Base-by-base conservation (phyloP, 345 rosid species). In the Eucalyptus leucophloia region DNA sequence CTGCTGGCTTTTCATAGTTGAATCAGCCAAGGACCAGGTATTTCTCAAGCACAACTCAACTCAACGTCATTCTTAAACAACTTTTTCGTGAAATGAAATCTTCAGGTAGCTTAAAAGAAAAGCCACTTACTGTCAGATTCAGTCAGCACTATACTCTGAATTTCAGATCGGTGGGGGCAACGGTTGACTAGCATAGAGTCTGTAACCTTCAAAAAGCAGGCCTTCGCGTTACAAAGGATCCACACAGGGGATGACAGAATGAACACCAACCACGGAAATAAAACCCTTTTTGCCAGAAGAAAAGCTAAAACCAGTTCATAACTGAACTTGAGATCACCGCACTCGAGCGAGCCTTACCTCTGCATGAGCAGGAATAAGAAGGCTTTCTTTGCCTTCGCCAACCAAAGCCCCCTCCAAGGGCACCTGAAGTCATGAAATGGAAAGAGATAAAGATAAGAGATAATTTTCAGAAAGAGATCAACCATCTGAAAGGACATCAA, bases 91-190 rank as follows among this genome's bases (percentile, higher is more conserved):
- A 40, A 6, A 51, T 32, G 16, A 51, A 51, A 51, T 51, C 88
- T 77, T 77, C 47, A 40, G 85, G 45, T n/a, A 77, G 85, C 47
- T 40, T 15, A 88, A 89, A 60, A 62, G 86, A 85, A 42, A 26
- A 88, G 85, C n/a, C 82, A 90, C 96, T 91, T 88, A 94, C 98
- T 86, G 77, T 93, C 92, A 56, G 92, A 91, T 89, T 93, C 94
- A 32, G 92, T 82, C 49, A 95, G 94, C 21, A 88, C 94, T 69
- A 96, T 88, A 88, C 96, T 94, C 91, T 95, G 96, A 86, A 95
- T 94, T 92, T 96, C 98, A 3, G 95, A 93, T 67, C 94, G 95
- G 92, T 94, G 98, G 9, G 96, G 96, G 89, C 96, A 96, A 86
- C 95, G 95, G 58, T 92, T 91, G 21, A 96, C 90, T 49, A 92